A percentile compares a stretch with the other conserved stretches of the same genome.
phyloP scores from a whole-genome alignment of 148 eudicot species.

The Chenopodium formosanum region DNA sequence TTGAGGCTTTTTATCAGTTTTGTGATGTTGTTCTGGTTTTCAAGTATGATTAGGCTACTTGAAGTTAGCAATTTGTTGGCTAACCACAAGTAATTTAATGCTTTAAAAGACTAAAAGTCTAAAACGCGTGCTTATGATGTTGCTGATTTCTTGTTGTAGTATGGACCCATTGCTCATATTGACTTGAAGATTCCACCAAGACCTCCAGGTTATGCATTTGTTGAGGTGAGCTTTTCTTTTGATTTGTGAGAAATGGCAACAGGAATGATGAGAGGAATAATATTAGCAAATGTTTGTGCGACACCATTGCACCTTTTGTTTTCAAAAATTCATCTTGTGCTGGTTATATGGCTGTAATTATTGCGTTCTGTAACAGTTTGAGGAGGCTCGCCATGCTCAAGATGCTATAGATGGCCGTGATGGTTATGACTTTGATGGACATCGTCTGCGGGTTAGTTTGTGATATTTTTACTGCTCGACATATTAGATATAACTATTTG shows the following conservation, averaged over 20 bases:
- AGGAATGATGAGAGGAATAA: not conserved
- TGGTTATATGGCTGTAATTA: not conserved
- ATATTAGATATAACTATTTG: not conserved
- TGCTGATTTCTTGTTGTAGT: constrained; percentile 47
- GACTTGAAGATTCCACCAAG: constrained; percentile 97
- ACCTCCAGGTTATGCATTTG: constrained; percentile 98
- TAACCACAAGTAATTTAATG: no score
- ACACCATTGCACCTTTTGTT: not conserved
- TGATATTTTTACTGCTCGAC: not conserved
- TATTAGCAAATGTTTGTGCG: not conserved
- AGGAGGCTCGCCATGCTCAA: constrained; percentile 92
- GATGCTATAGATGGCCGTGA: constrained; percentile 98
- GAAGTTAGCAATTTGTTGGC: no score
- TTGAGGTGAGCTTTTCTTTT: constrained; percentile 57
- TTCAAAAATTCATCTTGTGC: not conserved
- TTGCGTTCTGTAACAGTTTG: constrained; percentile 52
- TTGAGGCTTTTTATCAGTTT: not conserved
- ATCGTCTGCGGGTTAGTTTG: constrained; percentile 75
- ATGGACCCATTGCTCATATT: constrained; percentile 81
- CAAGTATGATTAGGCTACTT: not conserved
- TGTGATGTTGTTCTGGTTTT: not conserved
- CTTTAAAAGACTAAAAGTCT: no score
- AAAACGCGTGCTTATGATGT: not conserved
- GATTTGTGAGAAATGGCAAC: not conserved
- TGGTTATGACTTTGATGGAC: constrained; percentile 98